Conservation (phyloP, 768 basidiomycete species). For the Leccinum incarnatum region DNA sequence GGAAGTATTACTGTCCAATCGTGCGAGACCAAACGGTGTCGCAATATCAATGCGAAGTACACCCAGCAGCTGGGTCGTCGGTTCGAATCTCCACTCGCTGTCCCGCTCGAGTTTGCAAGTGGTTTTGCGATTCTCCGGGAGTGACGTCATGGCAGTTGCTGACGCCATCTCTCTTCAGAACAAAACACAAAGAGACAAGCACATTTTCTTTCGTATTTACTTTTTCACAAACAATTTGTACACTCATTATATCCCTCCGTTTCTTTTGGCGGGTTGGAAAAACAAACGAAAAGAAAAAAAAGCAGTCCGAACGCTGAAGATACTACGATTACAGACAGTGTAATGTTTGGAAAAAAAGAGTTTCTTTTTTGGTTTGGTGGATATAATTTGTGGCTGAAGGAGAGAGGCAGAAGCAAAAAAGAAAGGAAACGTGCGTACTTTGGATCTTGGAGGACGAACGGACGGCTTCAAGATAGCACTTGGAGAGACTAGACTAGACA, state of each 20-base stretch:
- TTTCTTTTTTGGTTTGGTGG: constrained; percentile 19
- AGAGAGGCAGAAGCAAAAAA: constrained; percentile 1
- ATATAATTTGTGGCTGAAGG: constrained; percentile 20
- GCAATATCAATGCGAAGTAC: no score
- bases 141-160: no score
- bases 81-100: no score
- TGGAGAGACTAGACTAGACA: constrained; percentile 4
- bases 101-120: no score
- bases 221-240: constrained; percentile 20
- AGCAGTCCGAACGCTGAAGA: constrained; percentile 14
- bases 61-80: no score
- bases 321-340: constrained; percentile 31
- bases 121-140: no score
- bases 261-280: constrained; percentile 21
- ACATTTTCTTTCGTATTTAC: not conserved
- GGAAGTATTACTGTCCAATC: no score
- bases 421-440: not conserved
- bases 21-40: no score
- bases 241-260: constrained; percentile 25
- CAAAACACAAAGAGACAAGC: not conserved
- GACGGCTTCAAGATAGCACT: not conserved
- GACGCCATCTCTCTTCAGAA: no score
- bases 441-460: not conserved
- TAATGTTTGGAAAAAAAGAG: constrained; percentile 5
- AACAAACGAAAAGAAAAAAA: constrained; percentile 1